A percentile compares a stretch with the other conserved stretches of the same genome.
These are phyloP conservation scores for Geosmithia morbida DNA, from an alignment of 2,329 filamentous ascomycete species.

Conservation along the genomic window DNA sequence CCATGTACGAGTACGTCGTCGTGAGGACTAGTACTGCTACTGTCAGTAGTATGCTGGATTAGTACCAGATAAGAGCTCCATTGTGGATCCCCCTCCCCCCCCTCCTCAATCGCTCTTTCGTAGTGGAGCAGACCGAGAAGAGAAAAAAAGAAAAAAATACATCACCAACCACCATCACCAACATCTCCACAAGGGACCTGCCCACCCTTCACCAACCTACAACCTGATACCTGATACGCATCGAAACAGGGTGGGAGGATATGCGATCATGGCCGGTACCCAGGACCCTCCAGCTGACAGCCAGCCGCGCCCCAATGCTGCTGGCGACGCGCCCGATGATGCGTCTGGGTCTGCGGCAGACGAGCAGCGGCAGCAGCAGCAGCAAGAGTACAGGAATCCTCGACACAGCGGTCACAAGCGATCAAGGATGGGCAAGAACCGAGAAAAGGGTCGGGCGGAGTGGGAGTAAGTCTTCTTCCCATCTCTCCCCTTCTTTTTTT, in stretches of 20 bases:
- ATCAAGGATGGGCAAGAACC: constrained; percentile 1
- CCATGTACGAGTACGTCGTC: too few relatives aligned
- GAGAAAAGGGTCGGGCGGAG: constrained; percentile 13
- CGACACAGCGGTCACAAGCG: constrained; percentile 2
- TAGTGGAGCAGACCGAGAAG: not conserved
- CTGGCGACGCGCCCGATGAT: not conserved
- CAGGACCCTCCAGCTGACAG: constrained; percentile 1
- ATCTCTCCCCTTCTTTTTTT: not conserved
- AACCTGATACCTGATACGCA: not conserved
- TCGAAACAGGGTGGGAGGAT: not conserved
- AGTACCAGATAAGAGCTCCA: too few relatives aligned
- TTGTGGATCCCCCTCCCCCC: too few relatives aligned
- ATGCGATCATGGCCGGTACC: constrained; percentile 4
- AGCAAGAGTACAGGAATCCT: constrained; percentile 1
- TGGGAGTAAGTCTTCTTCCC: constrained; percentile 5
- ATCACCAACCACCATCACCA: not conserved
- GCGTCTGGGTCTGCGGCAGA: not conserved
- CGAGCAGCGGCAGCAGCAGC: not conserved
- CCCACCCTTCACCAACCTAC: not conserved
- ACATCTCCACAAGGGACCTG: not conserved
- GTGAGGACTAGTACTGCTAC: too few relatives aligned
- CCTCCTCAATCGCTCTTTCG: too few relatives aligned
- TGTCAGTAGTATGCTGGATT: too few relatives aligned
- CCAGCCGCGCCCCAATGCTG: not conserved
- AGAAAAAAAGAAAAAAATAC: not conserved